A percentile compares a stretch with the other conserved stretches of the same genome.
These are phyloP conservation scores for Naganishia sp. DNA, from an alignment of 1,284 basidiomycete genomes.

Conservation along the genomic window DNA sequence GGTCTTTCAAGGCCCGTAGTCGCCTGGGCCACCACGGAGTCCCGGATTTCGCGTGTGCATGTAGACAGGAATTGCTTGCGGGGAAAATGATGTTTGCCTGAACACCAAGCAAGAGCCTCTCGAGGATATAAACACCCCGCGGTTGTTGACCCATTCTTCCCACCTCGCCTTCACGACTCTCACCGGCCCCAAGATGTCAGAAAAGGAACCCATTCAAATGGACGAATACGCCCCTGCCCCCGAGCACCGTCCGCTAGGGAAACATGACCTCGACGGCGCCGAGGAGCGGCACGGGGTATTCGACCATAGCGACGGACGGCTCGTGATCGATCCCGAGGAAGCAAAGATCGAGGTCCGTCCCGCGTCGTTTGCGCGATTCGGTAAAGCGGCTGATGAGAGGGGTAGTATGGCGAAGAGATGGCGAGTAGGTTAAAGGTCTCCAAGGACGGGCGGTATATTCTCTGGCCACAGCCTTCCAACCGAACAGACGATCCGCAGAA, in stretches of 20 bases:
- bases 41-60: too few relatives aligned
- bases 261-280: slow-evolving; percentile 23
- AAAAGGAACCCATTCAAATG: slow-evolving; percentile 6
- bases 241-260: slow-evolving; percentile 5
- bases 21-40: too few relatives aligned
- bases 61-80: too few relatives aligned
- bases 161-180: not conserved
- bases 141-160: too few relatives aligned
- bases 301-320: slow-evolving; percentile 26
- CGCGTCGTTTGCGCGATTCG: not conserved
- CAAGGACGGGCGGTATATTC: slow-evolving; percentile 17
- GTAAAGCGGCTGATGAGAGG: too few relatives aligned
- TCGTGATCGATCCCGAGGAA: slow-evolving; percentile 29
- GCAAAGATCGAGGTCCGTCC: slow-evolving; percentile 25
- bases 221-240: slow-evolving; percentile 10
- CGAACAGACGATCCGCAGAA: slow-evolving; percentile 25
- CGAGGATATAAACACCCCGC: too few relatives aligned
- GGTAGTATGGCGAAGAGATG: slow-evolving; percentile 14
- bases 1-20: too few relatives aligned
- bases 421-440: slow-evolving; percentile 16
- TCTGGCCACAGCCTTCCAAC: slow-evolving; percentile 26
- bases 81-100: too few relatives aligned
- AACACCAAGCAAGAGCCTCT: too few relatives aligned
- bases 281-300: slow-evolving; percentile 20
- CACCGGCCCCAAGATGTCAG: not conserved